Percentiles rank a stretch among this genome's conserved stretches.
These are phyloP conservation scores for Waltiozyma sp. DNA, from an alignment of 1,139 yeast species.

Conservation along the genomic window DNA sequence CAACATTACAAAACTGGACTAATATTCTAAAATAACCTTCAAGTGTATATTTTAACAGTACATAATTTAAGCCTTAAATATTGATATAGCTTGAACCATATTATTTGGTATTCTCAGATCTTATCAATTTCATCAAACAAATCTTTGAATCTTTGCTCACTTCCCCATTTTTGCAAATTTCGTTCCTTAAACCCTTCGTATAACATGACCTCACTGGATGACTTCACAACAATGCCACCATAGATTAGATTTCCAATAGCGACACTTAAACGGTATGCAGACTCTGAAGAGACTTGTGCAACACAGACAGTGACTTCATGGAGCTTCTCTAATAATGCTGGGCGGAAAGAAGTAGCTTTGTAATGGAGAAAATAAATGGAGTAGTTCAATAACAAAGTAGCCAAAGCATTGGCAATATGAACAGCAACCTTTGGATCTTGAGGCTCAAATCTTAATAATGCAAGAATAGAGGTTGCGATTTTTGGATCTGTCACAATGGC, in stretches of 20 bases:
- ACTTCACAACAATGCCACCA: slow-evolving; percentile 19
- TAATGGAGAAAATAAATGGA: slow-evolving; percentile 25
- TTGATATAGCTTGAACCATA: too few relatives aligned
- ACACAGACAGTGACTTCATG: slow-evolving; percentile 17
- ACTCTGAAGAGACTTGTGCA: slow-evolving; percentile 31
- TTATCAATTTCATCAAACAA: slow-evolving; percentile 9
- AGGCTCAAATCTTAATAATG: slow-evolving; percentile 14
- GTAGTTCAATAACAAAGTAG: slow-evolving; percentile 45
- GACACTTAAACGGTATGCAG: slow-evolving; percentile 43
- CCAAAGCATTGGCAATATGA: slow-evolving; percentile 31
- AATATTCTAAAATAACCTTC: too few relatives aligned
- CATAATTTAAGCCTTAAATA: too few relatives aligned
- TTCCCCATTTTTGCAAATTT: not conserved
- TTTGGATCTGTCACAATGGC: slow-evolving; percentile 22
- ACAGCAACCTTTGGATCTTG: slow-evolving; percentile 6
- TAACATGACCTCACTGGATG: too few relatives aligned
- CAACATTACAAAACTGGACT: too few relatives aligned
- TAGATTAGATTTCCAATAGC: slow-evolving; percentile 39
- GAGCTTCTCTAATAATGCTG: slow-evolving; percentile 19
- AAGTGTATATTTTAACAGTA: too few relatives aligned
- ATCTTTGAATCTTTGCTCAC: slow-evolving; percentile 13
- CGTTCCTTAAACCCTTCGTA: slow-evolving; percentile 2
- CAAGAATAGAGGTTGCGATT: slow-evolving; percentile 20
- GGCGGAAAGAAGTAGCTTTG: slow-evolving; percentile 17
- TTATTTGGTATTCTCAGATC: too few relatives aligned